Conservation (phyloP, 2,329 filamentous ascomycete species). For the Neofusicoccum cordaticola region DNA sequence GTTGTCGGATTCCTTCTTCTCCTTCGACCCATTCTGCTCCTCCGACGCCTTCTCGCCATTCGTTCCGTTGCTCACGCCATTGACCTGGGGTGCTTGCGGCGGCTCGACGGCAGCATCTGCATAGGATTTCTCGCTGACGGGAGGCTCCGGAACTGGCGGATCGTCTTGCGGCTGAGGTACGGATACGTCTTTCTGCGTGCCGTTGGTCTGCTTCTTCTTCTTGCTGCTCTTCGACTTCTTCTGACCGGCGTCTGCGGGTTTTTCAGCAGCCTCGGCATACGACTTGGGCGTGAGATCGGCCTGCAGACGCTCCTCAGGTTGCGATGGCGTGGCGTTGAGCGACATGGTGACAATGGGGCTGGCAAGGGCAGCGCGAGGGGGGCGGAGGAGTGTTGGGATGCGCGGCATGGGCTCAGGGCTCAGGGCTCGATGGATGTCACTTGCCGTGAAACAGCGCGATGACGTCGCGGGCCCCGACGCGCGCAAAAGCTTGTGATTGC, state of each 20-base stretch:
- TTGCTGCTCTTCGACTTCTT: slow-evolving; percentile 5
- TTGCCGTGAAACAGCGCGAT: slow-evolving; percentile 6
- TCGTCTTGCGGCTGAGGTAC: not conserved
- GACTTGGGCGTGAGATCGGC: slow-evolving; percentile 41
- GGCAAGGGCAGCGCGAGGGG: not conserved
- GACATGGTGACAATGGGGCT: slow-evolving; percentile 32
- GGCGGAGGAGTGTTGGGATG: slow-evolving; percentile 14
- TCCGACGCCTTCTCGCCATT: not conserved
- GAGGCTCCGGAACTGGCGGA: slow-evolving; percentile 4
- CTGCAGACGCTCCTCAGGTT: slow-evolving; percentile 37
- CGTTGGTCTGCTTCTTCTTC: not conserved
- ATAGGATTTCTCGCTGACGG: slow-evolving; percentile 36
- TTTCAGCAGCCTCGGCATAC: slow-evolving; percentile 34
- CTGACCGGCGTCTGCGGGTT: slow-evolving; percentile 17
- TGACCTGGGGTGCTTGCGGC: not conserved
- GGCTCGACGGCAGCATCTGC: slow-evolving; percentile 30
- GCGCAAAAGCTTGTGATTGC: slow-evolving; percentile 12
- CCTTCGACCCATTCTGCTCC: slow-evolving; percentile 17
- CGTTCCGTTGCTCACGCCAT: not conserved
- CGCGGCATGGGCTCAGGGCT: slow-evolving; percentile 1
- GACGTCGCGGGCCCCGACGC: not conserved
- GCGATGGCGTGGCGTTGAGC: slow-evolving; percentile 41
- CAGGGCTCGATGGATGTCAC: not conserved
- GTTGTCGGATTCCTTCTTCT: slow-evolving; percentile 13
- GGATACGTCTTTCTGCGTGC: not conserved